Evolutionary conservation across 805 yeast species (phyloP).

Genomic region (Metschnikowia proteae): DNA sequence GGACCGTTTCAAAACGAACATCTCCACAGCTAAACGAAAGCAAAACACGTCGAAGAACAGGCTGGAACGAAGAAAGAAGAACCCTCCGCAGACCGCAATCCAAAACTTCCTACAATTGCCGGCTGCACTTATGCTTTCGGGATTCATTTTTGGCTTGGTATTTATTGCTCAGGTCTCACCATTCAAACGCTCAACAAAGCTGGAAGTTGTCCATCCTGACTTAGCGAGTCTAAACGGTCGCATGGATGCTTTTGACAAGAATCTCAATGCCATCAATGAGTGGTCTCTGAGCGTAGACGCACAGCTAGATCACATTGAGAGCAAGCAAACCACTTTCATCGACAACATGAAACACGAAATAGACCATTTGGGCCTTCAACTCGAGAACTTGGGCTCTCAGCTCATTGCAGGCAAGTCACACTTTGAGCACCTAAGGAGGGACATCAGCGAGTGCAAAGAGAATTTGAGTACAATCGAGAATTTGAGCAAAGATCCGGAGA

Average conservation of each 20-base stretch:
- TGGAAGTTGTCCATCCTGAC: background rate
- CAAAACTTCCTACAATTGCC: background rate
- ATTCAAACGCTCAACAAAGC: background rate
- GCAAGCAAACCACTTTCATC: conserved; percentile 17
- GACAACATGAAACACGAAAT: conserved; percentile 16
- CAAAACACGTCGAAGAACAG: background rate
- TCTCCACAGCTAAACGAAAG: background rate
- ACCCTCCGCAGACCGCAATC: background rate
- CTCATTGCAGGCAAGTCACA: conserved; percentile 3
- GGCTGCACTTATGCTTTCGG: background rate
- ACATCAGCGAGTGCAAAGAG: conserved; percentile 14
- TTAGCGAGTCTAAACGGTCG: conserved; percentile 8
- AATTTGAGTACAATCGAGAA: conserved; percentile 10
- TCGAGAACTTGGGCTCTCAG: conserved; percentile 9
- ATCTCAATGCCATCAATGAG: conserved; percentile 14
- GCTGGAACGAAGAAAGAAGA: background rate
- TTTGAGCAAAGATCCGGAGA: conserved; percentile 11
- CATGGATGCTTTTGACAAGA: conserved; percentile 11
- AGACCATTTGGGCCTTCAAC: conserved; percentile 14
- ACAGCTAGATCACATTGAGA: conserved; percentile 20
- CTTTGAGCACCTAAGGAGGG: conserved; percentile 11
- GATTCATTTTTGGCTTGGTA: conserved; percentile 5
- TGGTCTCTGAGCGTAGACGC: conserved; percentile 16
- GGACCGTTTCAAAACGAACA: background rate
- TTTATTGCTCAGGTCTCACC: background rate